Evolutionary conservation across 2,329 filamentous ascomycete species (phyloP).

Genomic region (Alternaria metachromatica): DNA sequence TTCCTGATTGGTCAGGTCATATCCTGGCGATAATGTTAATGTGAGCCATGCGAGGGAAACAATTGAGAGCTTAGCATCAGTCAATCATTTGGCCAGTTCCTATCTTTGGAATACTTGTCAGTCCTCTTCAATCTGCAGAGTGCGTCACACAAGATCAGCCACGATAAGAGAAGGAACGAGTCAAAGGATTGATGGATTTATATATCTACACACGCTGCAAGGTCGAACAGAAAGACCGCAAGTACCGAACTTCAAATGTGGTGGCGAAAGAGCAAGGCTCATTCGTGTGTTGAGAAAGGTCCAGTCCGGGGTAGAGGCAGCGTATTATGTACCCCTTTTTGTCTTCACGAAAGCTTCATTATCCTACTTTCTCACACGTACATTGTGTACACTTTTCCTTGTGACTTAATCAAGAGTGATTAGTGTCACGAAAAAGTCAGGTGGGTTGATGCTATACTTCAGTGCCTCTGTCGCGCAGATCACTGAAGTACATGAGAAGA

Average conservation of each 20-base stretch:
- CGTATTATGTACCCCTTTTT: neutral
- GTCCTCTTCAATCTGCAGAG: neutral
- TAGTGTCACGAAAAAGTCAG: neutral
- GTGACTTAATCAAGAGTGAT: neutral
- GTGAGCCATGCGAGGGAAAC: neutral
- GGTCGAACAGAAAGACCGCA: neutral
- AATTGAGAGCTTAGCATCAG: neutral
- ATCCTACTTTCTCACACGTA: neutral
- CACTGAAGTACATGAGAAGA: neutral
- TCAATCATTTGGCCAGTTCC: neutral
- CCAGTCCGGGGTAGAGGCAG: neutral
- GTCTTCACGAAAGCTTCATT: neutral
- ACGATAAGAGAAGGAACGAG: neutral
- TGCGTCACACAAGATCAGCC: neutral
- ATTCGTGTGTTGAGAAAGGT: neutral
- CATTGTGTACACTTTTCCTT: too few species aligned
- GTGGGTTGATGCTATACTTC: neutral
- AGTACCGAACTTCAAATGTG: neutral
- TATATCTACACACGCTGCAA: neutral
- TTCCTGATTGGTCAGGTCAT: neutral
- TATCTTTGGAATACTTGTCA: neutral
- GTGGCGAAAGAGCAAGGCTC: neutral
- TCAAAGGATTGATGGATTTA: neutral
- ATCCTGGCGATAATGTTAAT: neutral
- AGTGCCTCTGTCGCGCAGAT: neutral